Base-by-base conservation (phyloP, 164 flowering plant genomes). In the Stephania cephalantha region DNA sequence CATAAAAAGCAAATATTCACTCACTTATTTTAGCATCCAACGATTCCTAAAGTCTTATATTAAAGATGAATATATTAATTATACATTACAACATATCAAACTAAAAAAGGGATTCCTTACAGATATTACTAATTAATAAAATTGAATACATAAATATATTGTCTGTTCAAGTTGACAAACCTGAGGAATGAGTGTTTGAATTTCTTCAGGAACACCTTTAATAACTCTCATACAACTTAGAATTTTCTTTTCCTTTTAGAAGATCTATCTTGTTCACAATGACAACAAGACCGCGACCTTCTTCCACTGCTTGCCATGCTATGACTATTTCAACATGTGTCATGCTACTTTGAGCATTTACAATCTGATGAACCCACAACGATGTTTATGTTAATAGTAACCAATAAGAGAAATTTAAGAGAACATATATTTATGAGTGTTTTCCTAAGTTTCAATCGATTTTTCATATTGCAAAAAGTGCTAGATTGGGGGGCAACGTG, bases 251-350 rank as follows among this genome's bases (percentile, higher is more conserved):
- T 66, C 95, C 93, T 76, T 82, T 86, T 63, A 95, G 81, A 77
- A 91, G 91, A 84, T 95, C 98, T 93, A 95, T 91, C 87, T 95
- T 93, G 87, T 93, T 95, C 81, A 91, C 97, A 79, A 95, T 81
- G 46, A 95, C 90, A 46, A 95, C 89, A 85, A 95, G 82, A 61
- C 95, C 97, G 68, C 99, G 91, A 31, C 99, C 99, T 86, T 93
- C 99, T 82, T 93, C 99, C 42, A 95, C 90, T 42, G 99, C 97
- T 73, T 85, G 87, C 82, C 99, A 88, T 50, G 97, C 98, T 82
- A 95, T 92, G 48, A 88, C 93, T 63, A 92, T 92, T 85, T 93
- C 99, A 75, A 90, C 90, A 88, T 95, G 99, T 63, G 84, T 90
- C 99, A 95, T 84, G 79, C 91, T 94, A 71, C 93, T 82, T 81